Evolutionary conservation across 1,284 basidiomycete genomes (phyloP), one percentile per base, ranked within the genome.

Genomic region (Omphalotus olearius): DNA sequence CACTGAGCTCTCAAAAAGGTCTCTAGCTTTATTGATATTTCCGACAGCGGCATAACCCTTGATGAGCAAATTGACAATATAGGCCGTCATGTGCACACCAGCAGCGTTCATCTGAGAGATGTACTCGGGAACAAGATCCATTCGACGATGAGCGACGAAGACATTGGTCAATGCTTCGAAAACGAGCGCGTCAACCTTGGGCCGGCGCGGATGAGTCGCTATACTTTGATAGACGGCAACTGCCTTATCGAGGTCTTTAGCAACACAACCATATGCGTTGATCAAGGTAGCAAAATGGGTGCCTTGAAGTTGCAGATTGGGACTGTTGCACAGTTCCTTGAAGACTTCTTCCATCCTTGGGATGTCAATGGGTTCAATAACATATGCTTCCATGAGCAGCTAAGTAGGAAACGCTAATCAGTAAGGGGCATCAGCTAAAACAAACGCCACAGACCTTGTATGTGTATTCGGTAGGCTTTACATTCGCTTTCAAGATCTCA

Each of bases 91-190:
- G 60, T 89, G 87, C 6, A 95, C 80, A 28, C 84, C 82, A 2
- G 78, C 75, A 0, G 69, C 62, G 37, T 69, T 68, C 74, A 99
- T 84, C 53, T 81, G 80, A 20, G 72, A 65, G 36, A 88, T 68
- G 64, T 92, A 93, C 16, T 71, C 59, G 0, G 87, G 82, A 28
- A 96, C 80, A 47, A 97, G 80, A 60, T 95, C 93, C 48, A 86
- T 76, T 10, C 88, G 84, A 36, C 85, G 85, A 64, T 88, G 83
- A 6, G 83, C 86, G 42, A 93, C 85, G 50, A 97, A 75, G 14
- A 91, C 91, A 62, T 92, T 93, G 70, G 99, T 81, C 56, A 98
- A 73, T 0, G 94, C 85, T 68, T 99, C 96, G 71, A 90, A 98
- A 17, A 88, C 79, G 36, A 98, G 84, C 0, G 93, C 90, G 60